Evolutionary conservation across 2,329 filamentous ascomycete genomes (phyloP), one percentile per base, ranked within the genome.

Genomic region (Sclerotinia nivalis): DNA sequence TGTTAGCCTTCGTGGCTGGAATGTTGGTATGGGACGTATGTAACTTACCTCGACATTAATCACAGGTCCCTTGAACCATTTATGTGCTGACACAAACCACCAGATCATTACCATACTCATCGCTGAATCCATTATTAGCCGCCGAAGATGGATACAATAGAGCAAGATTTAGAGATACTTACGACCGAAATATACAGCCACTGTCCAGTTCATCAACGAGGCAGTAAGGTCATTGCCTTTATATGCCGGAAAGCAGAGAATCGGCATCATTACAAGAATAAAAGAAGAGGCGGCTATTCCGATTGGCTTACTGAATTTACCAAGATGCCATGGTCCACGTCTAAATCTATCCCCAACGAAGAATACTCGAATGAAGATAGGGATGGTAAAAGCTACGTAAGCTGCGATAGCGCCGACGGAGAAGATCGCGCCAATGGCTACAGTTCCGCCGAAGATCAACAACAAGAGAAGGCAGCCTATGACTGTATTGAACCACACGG

Each of bases 1-100:
- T 68, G 62, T 73, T 72, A 74, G 72, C 69, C 43, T 68, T 56
- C 22, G 37, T 67, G 20, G 15, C 69, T 25, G 56, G 56, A 37
- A 59, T 70, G 50, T 31, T 65, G 31, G n/a, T 18, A n/a, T 59
- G 52, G 67, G 58, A 69, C 56, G 58, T 55, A 52, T 55, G 34
- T 69, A 68, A 64, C 56, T 25, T 73, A 76, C 74, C 73, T 87
- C 85, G 50, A 90, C 80, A 75, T 90, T 90, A 70, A 90, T 85
- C 78, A 87, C 87, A 0, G 88, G 88, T 0, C 88, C 88, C 74
- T 85, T 88, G 80, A 90, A 90, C 88, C 88, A 90, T 73, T 85
- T 87, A 49, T 80, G 82, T n/a, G 88, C 88, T 70, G 83, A 83
- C 1, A 89, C 78, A 62, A 86, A 79, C 85, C 88, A 90, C 87